Evolutionary conservation across 78 protist species (phyloP), one percentile per base, ranked within the genome.

Genomic region (Mastigamoeba balamuthi): DNA sequence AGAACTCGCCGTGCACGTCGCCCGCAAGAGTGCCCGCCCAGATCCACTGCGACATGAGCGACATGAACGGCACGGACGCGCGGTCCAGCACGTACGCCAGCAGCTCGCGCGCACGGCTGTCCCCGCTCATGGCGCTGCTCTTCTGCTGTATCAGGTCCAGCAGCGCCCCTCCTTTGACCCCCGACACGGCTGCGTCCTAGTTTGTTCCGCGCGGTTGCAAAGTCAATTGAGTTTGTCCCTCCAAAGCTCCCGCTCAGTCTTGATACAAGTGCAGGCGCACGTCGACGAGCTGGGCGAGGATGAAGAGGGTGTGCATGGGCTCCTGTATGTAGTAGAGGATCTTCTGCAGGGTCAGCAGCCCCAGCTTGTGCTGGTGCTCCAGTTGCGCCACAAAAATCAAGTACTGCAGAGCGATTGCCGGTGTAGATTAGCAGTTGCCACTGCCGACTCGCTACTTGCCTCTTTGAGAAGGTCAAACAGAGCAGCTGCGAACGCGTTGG

Each of bases 1-100:
- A 30, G 74, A 92, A 92, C 72, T 91, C 94, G 6, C 36, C 48
- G 72, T 68, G 70, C 6, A 91, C 83, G 40, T 92, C 96, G 6
- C 28, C 7, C 48, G 80, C 40, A 1, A 28, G 10, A n/a, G n/a
- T n/a, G 23, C 96, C 96, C 25, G 33, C 63, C 41, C 71, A 68
- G 2, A 92, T 28, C 96, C 96, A 92, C 25, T 27, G 53, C 6
- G 28, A 33, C 3, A 92, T 72, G 85, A 85, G 77, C 33, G n/a
- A 77, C 69, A 90, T 71, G 69, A 75, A 82, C 28, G 96, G 96
- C 43, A 2, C 53, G 0, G 78, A n/a, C 35, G 92, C 43, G 4
- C 48, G 27, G 28, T 72, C 66, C 23, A 91, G 72, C 6, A 92
- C 63, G 53, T 36, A 72, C 23, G 8, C 29, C 40, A 44, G 73